phyloP scores from a whole-genome alignment of 768 basidiomycete species.

The Hirschioporus abietinus region DNA sequence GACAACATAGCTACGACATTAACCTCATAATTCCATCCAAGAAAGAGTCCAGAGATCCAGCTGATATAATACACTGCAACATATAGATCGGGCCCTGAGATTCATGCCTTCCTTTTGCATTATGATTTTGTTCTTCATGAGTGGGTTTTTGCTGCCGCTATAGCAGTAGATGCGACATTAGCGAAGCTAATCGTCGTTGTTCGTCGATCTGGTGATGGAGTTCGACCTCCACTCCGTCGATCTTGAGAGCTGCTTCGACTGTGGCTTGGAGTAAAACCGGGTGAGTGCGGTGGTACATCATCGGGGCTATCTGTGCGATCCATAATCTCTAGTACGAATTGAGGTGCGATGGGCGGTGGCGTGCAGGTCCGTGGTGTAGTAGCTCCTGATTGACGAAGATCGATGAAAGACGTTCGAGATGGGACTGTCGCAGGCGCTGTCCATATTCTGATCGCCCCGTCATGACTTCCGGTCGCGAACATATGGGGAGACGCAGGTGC shows the following conservation, averaged over 20 bases:
- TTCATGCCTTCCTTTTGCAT: not conserved
- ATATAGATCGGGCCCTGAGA: not conserved
- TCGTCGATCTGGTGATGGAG: not conserved
- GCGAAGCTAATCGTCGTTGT: not conserved
- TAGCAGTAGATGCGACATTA: not conserved
- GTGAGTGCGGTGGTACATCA: not conserved
- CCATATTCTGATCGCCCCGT: conserved; percentile 73
- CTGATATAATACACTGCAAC: not conserved
- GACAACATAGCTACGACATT: not conserved
- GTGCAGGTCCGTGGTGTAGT: not conserved
- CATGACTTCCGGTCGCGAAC: conserved; percentile 73
- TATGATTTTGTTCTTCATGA: not conserved
- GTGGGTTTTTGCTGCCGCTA: not conserved
- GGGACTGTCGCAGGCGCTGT: conserved; percentile 32
- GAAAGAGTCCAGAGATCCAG: not conserved
- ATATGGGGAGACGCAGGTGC: conserved; percentile 48
- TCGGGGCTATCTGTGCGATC: not conserved
- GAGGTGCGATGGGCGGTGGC: not conserved
- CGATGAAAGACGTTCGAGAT: not conserved
- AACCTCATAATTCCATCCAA: not conserved
- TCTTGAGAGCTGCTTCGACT: not conserved
- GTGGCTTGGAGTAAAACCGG: not conserved
- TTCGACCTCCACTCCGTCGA: not conserved
- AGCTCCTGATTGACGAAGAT: not conserved
- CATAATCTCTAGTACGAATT: not conserved